Evolutionary conservation across 148 eudicot species (phyloP).

Genomic region (Nepenthes mirabilis): DNA sequence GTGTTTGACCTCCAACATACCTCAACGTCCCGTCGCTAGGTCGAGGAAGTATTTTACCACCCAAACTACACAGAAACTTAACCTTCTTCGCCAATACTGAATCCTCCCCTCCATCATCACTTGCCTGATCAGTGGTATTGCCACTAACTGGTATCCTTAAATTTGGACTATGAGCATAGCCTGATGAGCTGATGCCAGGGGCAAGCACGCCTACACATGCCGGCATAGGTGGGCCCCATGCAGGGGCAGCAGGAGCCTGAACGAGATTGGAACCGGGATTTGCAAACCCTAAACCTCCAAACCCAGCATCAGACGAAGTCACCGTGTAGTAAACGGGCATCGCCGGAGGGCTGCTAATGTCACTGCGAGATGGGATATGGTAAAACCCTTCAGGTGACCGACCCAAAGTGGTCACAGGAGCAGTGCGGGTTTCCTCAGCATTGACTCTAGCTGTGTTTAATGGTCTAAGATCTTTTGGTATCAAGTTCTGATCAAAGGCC

Average conservation of each 20-base stretch:
- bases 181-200: conserved; percentile 10
- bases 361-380: conserved; percentile 20
- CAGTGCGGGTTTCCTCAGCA: conserved; percentile 51
- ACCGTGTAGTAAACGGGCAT: conserved; percentile 34
- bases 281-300: conserved; percentile 37
- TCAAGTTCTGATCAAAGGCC: conserved; percentile 65
- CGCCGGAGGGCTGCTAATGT: conserved; percentile 28
- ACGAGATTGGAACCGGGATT: conserved; percentile 13
- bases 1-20: conserved; percentile 91
- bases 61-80: conserved; percentile 82
- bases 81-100: conserved; percentile 62
- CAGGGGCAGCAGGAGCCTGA: conserved; percentile 17
- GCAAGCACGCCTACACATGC: conserved; percentile 12
- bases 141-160: conserved; percentile 15
- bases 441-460: conserved; percentile 28
- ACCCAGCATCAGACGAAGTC: conserved; percentile 27
- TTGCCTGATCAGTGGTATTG: conserved; percentile 35
- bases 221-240: conserved; percentile 43
- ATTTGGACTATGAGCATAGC: conserved; percentile 19
- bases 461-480: conserved; percentile 53
- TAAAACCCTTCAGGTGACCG: conserved; percentile 31
- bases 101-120: conserved; percentile 58
- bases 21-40: conserved; percentile 78
- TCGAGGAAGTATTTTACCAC: conserved; percentile 86
- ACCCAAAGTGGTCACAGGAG: conserved; percentile 27